Evolutionary conservation across 1,284 basidiomycete genomes (phyloP), one percentile per base, ranked within the genome.

Genomic region (Trametes versicolor): DNA sequence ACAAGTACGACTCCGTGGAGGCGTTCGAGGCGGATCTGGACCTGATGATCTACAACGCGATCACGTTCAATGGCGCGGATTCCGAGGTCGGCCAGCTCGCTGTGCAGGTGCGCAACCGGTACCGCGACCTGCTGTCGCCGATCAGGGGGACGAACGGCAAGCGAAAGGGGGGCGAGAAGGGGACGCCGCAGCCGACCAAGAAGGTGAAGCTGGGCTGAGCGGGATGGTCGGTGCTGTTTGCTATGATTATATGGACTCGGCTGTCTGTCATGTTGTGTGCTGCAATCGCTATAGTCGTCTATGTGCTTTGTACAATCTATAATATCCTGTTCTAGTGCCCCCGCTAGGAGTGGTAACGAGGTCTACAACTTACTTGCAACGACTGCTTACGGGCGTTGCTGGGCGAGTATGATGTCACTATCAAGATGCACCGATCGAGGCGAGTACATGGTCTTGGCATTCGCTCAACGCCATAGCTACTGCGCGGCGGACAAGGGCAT

Each of bases 31-130:
- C 87, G 10, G 96, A 98, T 75, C 79, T 96, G 64, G 87, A 90
- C 58, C 83, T 97, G 41, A 97, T 98, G 95, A 79, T 95, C 60
- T 76, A 85, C 64, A 98, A 97, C 75, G 94, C 95, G 41, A 87
- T 93, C 75, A 86, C 83, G 52, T 98, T 96, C 83, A 98, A 98
- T 73, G 92, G 92, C 0, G 79, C 81, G 0, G 89, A 92, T 50
- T 93, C 91, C 5, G 92, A 92, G 62, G 91, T 97, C 7, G 89
- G 91, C 10, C 77, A 79, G 58, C 79, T 90, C 48, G 83, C 91
- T n/a, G 71, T 79, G n/a, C 70, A 74, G 29, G 72, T 89, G 59
- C 79, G 79, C 54, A 80, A 83, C 56, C 84, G 83, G 70, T 80
- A 86, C 70, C 83, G 79, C 68, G 87, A 88, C 60, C 74, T 90